Percentiles rank a stretch among this genome's conserved stretches.
Evolutionary conservation across 1,284 basidiomycete species (phyloP).

Genomic region (Rhizoctonia solani): DNA sequence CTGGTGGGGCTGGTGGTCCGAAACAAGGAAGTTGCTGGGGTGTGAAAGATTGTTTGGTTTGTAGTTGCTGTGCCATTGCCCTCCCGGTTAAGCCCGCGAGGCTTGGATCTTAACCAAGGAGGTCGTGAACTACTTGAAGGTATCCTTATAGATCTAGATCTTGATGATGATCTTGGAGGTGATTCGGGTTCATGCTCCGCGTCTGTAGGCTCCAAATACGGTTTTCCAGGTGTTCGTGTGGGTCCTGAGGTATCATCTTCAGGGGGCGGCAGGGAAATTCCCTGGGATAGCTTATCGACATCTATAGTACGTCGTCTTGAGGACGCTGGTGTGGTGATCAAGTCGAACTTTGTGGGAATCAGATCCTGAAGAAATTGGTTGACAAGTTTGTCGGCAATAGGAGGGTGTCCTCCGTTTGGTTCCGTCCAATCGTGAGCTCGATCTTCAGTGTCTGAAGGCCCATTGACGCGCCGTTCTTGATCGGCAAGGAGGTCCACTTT

Average conservation of each 20-base stretch:
- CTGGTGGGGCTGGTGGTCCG: conserved; percentile 45
- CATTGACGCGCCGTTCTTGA: conserved; percentile 5
- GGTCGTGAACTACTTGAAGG: conserved; percentile 31
- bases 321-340: not conserved
- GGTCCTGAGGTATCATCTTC: not conserved
- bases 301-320: conserved; percentile 7
- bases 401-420: conserved; percentile 35
- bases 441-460: not conserved
- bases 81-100: conserved; percentile 40
- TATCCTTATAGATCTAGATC: conserved; percentile 22
- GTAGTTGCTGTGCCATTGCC: conserved; percentile 58
- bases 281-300: conserved; percentile 11
- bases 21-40: conserved; percentile 71
- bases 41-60: conserved; percentile 66
- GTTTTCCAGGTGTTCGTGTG: not conserved
- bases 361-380: conserved; percentile 58
- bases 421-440: conserved; percentile 19
- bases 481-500: conserved; percentile 63
- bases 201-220: not conserved
- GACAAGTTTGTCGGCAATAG: conserved; percentile 49
- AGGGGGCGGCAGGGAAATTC: not conserved
- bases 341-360: conserved; percentile 50
- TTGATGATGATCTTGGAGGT: conserved; percentile 23
- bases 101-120: conserved; percentile 36
- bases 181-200: conserved; percentile 13